Evolutionary conservation across 805 yeast genomes (phyloP).

Genomic region (Yamadazyma sp.): DNA sequence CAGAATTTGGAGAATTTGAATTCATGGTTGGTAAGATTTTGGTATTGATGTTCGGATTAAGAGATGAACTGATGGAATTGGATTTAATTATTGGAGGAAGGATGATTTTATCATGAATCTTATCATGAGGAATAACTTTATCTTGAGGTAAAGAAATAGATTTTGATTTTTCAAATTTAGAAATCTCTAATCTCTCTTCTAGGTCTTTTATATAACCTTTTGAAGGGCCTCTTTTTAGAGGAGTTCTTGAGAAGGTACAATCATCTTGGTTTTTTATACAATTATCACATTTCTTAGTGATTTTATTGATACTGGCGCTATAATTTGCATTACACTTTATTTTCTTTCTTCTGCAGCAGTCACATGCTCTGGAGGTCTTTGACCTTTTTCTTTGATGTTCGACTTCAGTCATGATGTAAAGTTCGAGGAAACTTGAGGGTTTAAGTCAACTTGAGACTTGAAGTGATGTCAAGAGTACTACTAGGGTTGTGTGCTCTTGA

Average conservation of each 20-base stretch:
- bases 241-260: slow-evolving; percentile 69
- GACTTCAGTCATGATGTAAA: slow-evolving; percentile 17
- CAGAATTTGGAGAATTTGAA: slow-evolving; percentile 6
- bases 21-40: slow-evolving; percentile 4
- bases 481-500: too few relatives aligned
- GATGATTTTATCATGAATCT: slow-evolving; percentile 15
- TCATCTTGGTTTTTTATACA: slow-evolving; percentile 58
- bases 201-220: slow-evolving; percentile 60
- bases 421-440: too few relatives aligned
- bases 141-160: not conserved
- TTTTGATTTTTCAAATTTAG: not conserved
- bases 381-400: slow-evolving; percentile 48
- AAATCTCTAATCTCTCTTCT: slow-evolving; percentile 32
- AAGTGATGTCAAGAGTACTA: too few relatives aligned
- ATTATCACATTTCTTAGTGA: slow-evolving; percentile 56
- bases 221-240: slow-evolving; percentile 75
- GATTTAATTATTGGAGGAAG: slow-evolving; percentile 25
- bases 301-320: slow-evolving; percentile 39
- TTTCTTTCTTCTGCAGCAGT: slow-evolving; percentile 72
- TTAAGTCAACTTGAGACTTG: too few relatives aligned
- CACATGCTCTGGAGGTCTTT: slow-evolving; percentile 80
- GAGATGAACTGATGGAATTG: not conserved
- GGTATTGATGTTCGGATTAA: not conserved
- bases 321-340: slow-evolving; percentile 66
- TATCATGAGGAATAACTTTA: not conserved